Evolutionary conservation across 2,329 filamentous ascomycete genomes (phyloP).

Genomic region (Penicillium sp.): DNA sequence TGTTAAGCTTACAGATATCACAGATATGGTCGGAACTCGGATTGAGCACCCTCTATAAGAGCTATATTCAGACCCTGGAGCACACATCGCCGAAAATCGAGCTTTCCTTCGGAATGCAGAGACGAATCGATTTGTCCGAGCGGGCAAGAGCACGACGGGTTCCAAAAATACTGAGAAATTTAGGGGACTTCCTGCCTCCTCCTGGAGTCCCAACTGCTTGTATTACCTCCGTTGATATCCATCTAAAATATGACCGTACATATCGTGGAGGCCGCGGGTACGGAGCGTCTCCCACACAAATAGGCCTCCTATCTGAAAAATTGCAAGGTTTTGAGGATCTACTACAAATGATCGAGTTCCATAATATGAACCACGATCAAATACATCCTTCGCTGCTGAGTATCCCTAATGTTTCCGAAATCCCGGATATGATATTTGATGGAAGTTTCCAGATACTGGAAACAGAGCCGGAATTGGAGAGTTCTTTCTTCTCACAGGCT

Average conservation of each 20-base stretch:
- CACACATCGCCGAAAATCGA: constrained; percentile 14
- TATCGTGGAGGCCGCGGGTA: not conserved
- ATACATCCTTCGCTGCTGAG: not conserved
- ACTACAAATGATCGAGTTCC: not conserved
- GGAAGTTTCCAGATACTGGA: not conserved
- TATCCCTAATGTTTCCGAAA: not conserved
- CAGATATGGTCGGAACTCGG: constrained; percentile 41
- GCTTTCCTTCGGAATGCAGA: constrained; percentile 31
- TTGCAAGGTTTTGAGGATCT: not conserved
- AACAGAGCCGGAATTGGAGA: not conserved
- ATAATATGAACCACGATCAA: not conserved
- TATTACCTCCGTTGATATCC: constrained; percentile 30
- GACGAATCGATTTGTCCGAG: not conserved
- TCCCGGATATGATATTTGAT: not conserved
- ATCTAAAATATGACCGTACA: constrained; percentile 21
- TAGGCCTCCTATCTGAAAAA: not conserved
- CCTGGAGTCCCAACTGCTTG: constrained; percentile 18
- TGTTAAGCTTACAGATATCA: not conserved
- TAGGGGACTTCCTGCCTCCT: constrained; percentile 24
- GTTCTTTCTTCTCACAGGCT: not conserved
- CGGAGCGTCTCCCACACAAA: not conserved
- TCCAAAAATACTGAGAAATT: constrained; percentile 25
- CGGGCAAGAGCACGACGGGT: constrained; percentile 14
- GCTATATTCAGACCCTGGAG: constrained; percentile 13
- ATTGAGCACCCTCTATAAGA: constrained; percentile 30